A percentile compares a stretch with the other conserved stretches of the same genome.
These are phyloP conservation scores for Skeletonema potamos DNA, from an alignment of 108 stramenopile species.

Conservation along the genomic window DNA sequence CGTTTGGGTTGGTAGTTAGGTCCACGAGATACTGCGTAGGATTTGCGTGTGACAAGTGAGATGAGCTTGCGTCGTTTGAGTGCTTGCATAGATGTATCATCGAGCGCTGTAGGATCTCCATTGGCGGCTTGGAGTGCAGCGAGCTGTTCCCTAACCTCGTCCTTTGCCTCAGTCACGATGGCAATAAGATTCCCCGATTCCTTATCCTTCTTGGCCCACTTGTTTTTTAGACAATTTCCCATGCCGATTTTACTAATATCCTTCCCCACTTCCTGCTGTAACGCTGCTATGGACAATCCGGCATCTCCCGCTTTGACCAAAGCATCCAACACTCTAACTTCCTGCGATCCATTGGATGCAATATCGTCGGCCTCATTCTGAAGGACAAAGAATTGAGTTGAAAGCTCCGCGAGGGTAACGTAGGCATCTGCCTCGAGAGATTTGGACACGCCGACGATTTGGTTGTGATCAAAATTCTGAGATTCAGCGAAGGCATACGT, in stretches of 20 bases:
- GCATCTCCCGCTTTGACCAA: conserved; percentile 65
- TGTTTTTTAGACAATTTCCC: conserved; percentile 93
- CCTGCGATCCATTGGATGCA: conserved; percentile 82
- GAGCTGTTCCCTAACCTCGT: conserved; percentile 62
- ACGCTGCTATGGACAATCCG: conserved; percentile 51
- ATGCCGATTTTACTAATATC: conserved; percentile 91
- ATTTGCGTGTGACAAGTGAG: conserved; percentile 82
- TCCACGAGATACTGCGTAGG: conserved; percentile 86
- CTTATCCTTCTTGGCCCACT: conserved; percentile 89
- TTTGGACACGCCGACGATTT: conserved; percentile 85
- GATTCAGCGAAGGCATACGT: conserved; percentile 36
- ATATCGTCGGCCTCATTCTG: conserved; percentile 77
- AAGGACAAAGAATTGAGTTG: conserved; percentile 66
- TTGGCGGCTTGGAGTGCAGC: conserved; percentile 41
- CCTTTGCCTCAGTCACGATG: conserved; percentile 49
- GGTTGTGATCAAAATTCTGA: conserved; percentile 70
- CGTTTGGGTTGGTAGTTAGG: conserved; percentile 80
- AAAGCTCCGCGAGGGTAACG: conserved; percentile 59
- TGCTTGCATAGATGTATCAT: conserved; percentile 51
- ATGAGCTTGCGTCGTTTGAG: conserved; percentile 72
- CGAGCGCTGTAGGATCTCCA: conserved; percentile 47
- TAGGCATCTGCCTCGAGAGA: conserved; percentile 82
- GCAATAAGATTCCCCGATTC: conserved; percentile 63
- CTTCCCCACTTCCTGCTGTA: conserved; percentile 76
- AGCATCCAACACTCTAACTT: conserved; percentile 73